Percentiles rank a stretch among this genome's conserved stretches.
Conservation (phyloP, 805 yeast genomes). For the Candida ovalis region DNA sequence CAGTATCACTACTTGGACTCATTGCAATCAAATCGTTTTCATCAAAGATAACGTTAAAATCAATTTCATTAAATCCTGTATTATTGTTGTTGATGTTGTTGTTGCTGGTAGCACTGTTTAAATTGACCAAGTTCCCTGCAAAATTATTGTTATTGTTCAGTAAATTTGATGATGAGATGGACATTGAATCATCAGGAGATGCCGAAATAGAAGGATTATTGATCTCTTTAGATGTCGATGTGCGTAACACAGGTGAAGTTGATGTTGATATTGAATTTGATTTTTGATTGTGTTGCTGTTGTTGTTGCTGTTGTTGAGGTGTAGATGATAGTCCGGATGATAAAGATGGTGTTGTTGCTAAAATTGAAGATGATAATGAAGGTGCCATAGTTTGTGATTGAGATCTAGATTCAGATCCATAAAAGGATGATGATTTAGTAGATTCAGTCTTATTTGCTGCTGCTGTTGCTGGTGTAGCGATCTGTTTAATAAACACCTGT, state of each 20-base stretch:
- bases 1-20: conserved; percentile 41
- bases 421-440: too few species aligned
- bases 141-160: background rate
- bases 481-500: background rate
- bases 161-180: background rate
- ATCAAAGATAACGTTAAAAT: conserved; percentile 23
- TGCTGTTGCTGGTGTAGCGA: background rate
- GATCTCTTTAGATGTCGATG: background rate
- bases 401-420: too few species aligned
- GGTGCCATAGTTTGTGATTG: too few species aligned
- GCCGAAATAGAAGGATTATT: background rate
- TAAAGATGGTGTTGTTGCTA: background rate
- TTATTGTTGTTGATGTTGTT: conserved; percentile 3
- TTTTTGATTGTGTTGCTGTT: background rate
- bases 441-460: too few species aligned
- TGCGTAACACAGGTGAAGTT: too few species aligned
- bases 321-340: background rate
- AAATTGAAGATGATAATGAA: too few species aligned
- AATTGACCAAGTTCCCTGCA: background rate
- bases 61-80: conserved; percentile 20
- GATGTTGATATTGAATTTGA: background rate
- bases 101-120: background rate
- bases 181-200: background rate
- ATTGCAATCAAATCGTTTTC: conserved; percentile 18
- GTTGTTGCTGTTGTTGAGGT: background rate